Evolutionary conservation across 2,329 filamentous ascomycete genomes (phyloP), one percentile per base, ranked within the genome.

Genomic region (Sordariomycetes sp.): DNA sequence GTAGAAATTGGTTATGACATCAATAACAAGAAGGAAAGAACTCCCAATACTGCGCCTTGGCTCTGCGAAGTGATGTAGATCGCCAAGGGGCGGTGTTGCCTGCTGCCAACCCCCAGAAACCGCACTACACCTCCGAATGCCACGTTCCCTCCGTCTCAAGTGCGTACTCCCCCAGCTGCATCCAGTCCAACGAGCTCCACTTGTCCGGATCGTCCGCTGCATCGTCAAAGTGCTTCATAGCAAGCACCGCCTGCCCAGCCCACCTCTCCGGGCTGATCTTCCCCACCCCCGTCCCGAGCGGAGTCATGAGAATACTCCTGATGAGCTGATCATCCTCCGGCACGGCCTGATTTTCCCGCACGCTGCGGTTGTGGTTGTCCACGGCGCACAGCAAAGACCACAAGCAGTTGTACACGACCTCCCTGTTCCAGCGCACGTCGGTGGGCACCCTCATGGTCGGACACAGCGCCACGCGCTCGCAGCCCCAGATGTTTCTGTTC

Each of bases 401-500:
- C 0, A 70, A 46, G 49, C 67, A 69, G 46, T 72, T 64, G 40
- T 70, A 73, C 4, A 73, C 60, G 8, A 74, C 54, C 46, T 73
- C 70, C 3, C 58, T 51, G 43, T 73, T 62, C 68, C 70, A 73
- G 6, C 30, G 41, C 8, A 61, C 64, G 16, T 54, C 41, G 5
- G 51, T 40, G 1, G 69, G 68, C 21, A 58, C 46, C 14, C 66
- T 54, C 70, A 73, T 74, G 0, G 69, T 73, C 17, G 70, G 70
- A 45, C 68, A 72, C 2, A 74, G 49, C 5, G 63, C 66, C 2
- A 74, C 39, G 38, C 59, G 64, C 3, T 45, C 50, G 11, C 61
- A 64, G 0, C 56, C 59, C 52, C 61, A 66, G 1, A 44, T 37
- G 32, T 68, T 66, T 11, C 42, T 44, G 11, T 55, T 53, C 8